Percentiles rank a stretch among this genome's conserved stretches.
Conservation (phyloP, 345 rosid genomes). For the Rubroshorea leprosula region DNA sequence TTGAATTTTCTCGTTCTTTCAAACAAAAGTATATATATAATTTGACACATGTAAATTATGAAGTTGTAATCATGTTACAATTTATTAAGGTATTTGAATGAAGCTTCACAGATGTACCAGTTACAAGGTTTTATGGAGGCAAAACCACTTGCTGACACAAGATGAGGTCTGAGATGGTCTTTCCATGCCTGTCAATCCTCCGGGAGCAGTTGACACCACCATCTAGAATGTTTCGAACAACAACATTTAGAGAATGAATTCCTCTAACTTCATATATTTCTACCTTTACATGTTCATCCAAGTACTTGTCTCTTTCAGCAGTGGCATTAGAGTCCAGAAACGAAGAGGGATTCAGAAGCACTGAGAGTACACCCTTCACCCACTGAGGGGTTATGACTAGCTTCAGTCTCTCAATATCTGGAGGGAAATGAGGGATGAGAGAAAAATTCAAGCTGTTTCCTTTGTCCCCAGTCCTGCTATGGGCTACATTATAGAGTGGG, state of each 20-base stretch:
- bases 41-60: too few species aligned
- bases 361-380: conserved; percentile 61
- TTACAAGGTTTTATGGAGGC: conserved; percentile 18
- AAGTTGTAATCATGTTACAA: too few species aligned
- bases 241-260: conserved; percentile 60
- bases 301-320: conserved; percentile 29
- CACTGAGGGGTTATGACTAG: conserved; percentile 56
- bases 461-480: conserved; percentile 82
- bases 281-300: conserved; percentile 38
- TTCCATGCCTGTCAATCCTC: conserved; percentile 86
- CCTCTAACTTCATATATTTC: conserved; percentile 76
- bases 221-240: conserved; percentile 66
- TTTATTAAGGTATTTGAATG: too few species aligned
- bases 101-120: too few species aligned
- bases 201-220: conserved; percentile 91
- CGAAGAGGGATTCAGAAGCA: neutral
- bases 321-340: conserved; percentile 24
- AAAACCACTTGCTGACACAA: conserved; percentile 55
- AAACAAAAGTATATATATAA: too few species aligned
- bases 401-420: conserved; percentile 58
- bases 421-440: conserved; percentile 60
- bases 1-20: too few species aligned
- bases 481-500: conserved; percentile 63
- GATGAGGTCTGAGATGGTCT: conserved; percentile 73
- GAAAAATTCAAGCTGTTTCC: conserved; percentile 85